Base-by-base conservation (phyloP, 2,329 filamentous ascomycete genomes). In the Aspergillus sp. region DNA sequence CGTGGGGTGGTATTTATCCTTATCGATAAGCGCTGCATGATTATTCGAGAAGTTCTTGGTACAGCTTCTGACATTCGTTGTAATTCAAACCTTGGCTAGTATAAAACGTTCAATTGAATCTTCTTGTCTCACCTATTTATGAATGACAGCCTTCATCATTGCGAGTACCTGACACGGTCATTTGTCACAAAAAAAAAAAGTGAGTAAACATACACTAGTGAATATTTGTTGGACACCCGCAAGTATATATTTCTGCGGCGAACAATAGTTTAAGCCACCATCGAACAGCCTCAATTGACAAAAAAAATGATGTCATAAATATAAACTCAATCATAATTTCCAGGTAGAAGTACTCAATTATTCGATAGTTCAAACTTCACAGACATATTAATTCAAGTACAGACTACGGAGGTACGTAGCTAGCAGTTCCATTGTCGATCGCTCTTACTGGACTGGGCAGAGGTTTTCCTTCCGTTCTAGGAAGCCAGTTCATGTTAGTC, bases 1-100 rank as follows among this genome's bases (percentile, higher is more conserved):
- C 67, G 68, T 71, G 67, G 4, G 15, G 9, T 17, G 27, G 27
- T 31, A 31, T 41, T 46, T 17, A 23, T 17, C 33, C 52, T 55
- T 69, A 69, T 69, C 67, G 68, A 68, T 70, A 69, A 62, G 45
- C 3, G 21, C 17, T 39, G 19, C n/a, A 46, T 27, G 14, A 31
- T 39, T 35, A 24, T 9, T 35, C 17, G 17, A 35, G 45, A 48
- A 15, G 11, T 37, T 48, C 12, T 14, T 4, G 21, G 21, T 21
- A 21, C 23, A 14, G 8, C 40, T 11, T 37, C 35, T 37, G 35
- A 6, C 12, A 5, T 37, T 3, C 12, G 35, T 37, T 37, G 15
- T n/a, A 37, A n/a, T 37, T 15, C 35, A 37, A 37, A 37, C 6
- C 3, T 37, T 37, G 35, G 31, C 35, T 15, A 37, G 35, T n/a